Percentiles rank a stretch among this genome's conserved stretches.
Conservation (phyloP, 352 stramenopile species). For the Phytopythium oedochilum region DNA sequence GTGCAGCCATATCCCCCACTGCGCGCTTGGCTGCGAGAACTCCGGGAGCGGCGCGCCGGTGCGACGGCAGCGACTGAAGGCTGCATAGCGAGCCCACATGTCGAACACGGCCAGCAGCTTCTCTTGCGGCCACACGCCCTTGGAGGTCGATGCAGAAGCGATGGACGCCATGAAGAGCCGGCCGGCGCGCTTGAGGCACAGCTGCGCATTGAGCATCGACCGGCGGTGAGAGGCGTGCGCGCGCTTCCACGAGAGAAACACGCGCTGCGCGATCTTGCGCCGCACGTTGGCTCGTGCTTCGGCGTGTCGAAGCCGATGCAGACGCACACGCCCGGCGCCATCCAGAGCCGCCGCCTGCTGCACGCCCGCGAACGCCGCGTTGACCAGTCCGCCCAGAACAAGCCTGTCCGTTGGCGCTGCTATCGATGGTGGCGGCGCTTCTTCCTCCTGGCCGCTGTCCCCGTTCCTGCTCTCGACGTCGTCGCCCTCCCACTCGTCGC, state of each 20-base stretch:
- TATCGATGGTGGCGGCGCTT: constrained; percentile 8
- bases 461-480: too few species aligned
- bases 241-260: constrained; percentile 60
- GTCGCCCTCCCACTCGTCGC: constrained; percentile 18
- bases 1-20: constrained; percentile 73
- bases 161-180: constrained; percentile 51
- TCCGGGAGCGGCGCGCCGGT: constrained; percentile 36
- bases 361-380: constrained; percentile 43
- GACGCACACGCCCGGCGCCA: constrained; percentile 19
- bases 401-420: constrained; percentile 7
- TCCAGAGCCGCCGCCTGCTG: constrained; percentile 19
- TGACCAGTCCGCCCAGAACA: constrained; percentile 42
- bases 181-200: constrained; percentile 67
- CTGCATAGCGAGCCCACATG: constrained; percentile 58
- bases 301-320: constrained; percentile 32
- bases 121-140: constrained; percentile 53
- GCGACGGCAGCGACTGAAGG: constrained; percentile 48
- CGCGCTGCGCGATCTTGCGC: constrained; percentile 65
- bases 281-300: constrained; percentile 40
- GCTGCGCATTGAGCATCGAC: constrained; percentile 53
- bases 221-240: constrained; percentile 40
- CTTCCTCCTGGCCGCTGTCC: background rate
- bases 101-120: constrained; percentile 59
- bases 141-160: constrained; percentile 3
- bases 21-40: constrained; percentile 37